Conservation (phyloP, 1,284 basidiomycete species). For the Flammula alnicola region DNA sequence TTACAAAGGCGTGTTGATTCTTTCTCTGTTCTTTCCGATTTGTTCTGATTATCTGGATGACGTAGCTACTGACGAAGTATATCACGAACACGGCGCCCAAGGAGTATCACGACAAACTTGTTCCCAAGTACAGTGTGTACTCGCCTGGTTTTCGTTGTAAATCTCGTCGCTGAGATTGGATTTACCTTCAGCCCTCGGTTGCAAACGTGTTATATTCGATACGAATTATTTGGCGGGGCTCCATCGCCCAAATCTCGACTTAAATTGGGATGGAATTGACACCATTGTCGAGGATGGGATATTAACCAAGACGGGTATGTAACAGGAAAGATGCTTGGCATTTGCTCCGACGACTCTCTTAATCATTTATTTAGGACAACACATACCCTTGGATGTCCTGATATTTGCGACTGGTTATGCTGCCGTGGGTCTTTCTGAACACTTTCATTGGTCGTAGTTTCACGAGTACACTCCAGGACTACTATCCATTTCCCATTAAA, state of each 20-base stretch:
- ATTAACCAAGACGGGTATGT: conserved; percentile 25
- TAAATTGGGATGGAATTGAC: conserved; percentile 30
- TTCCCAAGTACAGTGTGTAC: conserved; percentile 32
- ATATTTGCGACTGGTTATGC: conserved; percentile 45
- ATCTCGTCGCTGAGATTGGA: neutral
- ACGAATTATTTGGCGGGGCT: conserved; percentile 30
- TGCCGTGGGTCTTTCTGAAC: conserved; percentile 30
- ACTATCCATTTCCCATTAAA: conserved; percentile 34
- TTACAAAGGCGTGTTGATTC: conserved; percentile 21
- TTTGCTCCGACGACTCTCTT: neutral
- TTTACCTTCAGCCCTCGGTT: conserved; percentile 29
- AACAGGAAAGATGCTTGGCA: too few species aligned
- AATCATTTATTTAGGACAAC: conserved; percentile 32
- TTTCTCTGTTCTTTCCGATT: neutral
- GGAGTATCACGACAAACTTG: conserved; percentile 43
- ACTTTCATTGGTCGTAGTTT: neutral
- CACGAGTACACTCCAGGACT: conserved; percentile 25
- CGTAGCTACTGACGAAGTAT: conserved; percentile 34
- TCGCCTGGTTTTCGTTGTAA: neutral
- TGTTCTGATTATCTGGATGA: conserved; percentile 1
- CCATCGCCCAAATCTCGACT: conserved; percentile 30
- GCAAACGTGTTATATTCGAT: conserved; percentile 35
- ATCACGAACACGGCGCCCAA: conserved; percentile 42
- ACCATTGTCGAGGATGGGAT: conserved; percentile 27
- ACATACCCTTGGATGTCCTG: conserved; percentile 38